phyloP scores from a whole-genome alignment of 805 yeast species.

The Candida nanaspora region DNA sequence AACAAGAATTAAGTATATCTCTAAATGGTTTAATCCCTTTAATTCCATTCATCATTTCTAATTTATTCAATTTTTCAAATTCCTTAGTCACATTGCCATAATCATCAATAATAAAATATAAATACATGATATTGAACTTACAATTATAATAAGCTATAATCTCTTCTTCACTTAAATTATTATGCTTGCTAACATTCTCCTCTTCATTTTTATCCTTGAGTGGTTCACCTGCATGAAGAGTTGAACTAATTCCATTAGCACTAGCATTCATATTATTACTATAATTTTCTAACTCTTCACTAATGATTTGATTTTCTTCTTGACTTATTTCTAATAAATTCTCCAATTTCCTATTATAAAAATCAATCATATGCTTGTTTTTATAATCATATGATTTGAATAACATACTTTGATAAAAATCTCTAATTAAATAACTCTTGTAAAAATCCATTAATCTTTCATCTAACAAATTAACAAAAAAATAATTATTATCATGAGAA shows the following conservation, averaged over 20 bases:
- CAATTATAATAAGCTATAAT: conserved; percentile 22
- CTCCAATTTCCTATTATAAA: not conserved
- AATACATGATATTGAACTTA: conserved; percentile 21
- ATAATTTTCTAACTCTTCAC: not conserved
- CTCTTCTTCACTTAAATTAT: conserved; percentile 10
- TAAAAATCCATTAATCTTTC: not conserved
- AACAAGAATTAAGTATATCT: not conserved
- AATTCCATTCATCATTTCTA: not conserved
- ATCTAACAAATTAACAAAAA: not conserved
- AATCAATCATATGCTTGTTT: not conserved
- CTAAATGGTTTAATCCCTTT: not conserved
- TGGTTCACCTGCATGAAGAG: not conserved
- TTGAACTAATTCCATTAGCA: not conserved
- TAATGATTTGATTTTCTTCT: not conserved
- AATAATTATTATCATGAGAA: not conserved
- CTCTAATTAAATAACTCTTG: not conserved
- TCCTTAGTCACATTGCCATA: conserved; percentile 15
- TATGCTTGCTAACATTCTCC: not conserved
- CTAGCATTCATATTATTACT: not conserved
- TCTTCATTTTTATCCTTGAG: not conserved
- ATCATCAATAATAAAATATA: conserved; percentile 16
- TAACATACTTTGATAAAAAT: not conserved
- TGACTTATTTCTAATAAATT: not conserved
- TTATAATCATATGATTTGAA: not conserved
- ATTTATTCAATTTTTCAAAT: conserved; percentile 8